Base-by-base conservation (phyloP, 306 rosid species). In the Fragaria ananassa region DNA sequence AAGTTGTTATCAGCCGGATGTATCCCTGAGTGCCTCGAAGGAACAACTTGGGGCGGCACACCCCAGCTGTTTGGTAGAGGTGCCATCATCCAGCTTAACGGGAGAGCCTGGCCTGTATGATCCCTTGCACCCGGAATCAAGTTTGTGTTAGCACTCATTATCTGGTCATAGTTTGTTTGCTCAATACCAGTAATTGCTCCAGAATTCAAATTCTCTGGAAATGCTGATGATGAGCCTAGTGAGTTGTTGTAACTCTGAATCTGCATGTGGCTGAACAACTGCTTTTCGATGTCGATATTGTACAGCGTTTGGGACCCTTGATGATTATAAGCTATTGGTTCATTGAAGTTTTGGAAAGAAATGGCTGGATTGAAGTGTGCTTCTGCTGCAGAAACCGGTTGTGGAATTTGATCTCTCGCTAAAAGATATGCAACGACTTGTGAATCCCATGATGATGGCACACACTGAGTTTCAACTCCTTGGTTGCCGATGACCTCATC, bases 401-500 rank as follows among this genome's bases (percentile, higher is more conserved):
- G 35, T 51, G 61, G 68, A 29, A 31, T 67, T 18, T 50, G 60
- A 42, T 70, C 66, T 49, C 27, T 25, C 8, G 23, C 73, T 12
- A 71, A 21, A 18, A 74, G 53, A 45, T 45, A 37, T 47, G 50
- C 53, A 35, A 21, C 18, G 13, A 35, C 19, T 15, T 45, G 57
- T 50, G 81, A 85, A 77, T 73, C 78, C 85, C 87, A 70, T 34
- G 68, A 66, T 34, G 68, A 47, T 44, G 34, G 70, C 73, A 71
- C 10, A 31, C 4, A 2, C 37, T 61, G 81, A 75, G 54, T 49
- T 23, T 69, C 63, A 57, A 39, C 81, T 42, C 70, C 68, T 60
- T 71, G 78, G 70, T 9, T 54, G 25, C 66, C 11, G 4, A 72
- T 14, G 6, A 34, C 51, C 35, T 61, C 83, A 23, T 73, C 42